phyloP scores from a whole-genome alignment of 2,329 filamentous ascomycete species.

The Aspergillus ibericus region DNA sequence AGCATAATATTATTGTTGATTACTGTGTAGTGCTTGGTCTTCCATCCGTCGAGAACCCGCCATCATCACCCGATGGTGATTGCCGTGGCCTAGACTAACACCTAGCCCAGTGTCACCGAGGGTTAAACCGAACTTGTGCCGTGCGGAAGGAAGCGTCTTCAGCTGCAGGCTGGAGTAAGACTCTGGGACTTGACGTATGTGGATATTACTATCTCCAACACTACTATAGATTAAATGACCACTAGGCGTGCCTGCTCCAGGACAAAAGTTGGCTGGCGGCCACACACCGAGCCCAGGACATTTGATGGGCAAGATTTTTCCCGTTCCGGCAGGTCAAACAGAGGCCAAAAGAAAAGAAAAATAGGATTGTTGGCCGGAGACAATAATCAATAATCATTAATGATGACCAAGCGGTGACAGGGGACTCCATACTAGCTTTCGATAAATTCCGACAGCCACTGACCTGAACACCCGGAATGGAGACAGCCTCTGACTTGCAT shows the following conservation, averaged over 20 bases:
- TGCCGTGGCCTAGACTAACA: not conserved
- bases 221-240: constrained; percentile 6
- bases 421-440: not conserved
- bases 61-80: not conserved
- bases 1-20: not conserved
- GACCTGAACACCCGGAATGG: not conserved
- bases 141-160: not conserved
- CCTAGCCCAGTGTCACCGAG: not conserved
- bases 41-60: not conserved
- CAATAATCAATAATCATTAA: not conserved
- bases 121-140: not conserved
- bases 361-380: not conserved
- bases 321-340: not conserved
- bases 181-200: constrained; percentile 3
- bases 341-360: not conserved
- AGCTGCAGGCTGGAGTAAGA: not conserved
- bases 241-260: not conserved
- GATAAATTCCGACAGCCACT: not conserved
- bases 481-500: constrained; percentile 1
- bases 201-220: not conserved
- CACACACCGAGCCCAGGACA: not conserved
- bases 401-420: not conserved
- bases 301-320: not conserved
- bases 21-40: no score
- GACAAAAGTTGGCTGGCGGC: constrained; percentile 1